Percentiles rank a stretch among this genome's conserved stretches.
phyloP scores from a whole-genome alignment of 2,329 filamentous ascomycete species.

The Westerdykella aurantiaca region DNA sequence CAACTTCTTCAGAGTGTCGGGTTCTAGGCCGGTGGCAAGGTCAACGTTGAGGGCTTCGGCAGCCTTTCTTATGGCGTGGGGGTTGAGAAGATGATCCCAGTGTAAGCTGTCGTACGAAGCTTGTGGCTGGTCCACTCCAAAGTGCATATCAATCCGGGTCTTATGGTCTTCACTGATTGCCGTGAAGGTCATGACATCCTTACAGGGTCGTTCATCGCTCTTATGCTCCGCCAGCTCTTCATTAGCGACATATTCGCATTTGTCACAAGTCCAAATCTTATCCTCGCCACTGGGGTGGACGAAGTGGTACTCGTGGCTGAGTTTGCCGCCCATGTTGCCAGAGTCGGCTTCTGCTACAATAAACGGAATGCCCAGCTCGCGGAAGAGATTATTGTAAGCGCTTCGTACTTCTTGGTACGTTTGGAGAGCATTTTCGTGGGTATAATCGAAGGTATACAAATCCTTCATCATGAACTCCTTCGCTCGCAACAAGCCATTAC shows the following conservation, averaged over 20 bases:
- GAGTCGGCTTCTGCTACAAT: slow-evolving; percentile 84
- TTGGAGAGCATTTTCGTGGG: slow-evolving; percentile 59
- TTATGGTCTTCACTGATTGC: slow-evolving; percentile 63
- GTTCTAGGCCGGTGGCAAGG: slow-evolving; percentile 64
- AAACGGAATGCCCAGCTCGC: slow-evolving; percentile 76
- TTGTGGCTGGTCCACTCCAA: slow-evolving; percentile 6
- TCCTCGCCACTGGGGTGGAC: slow-evolving; percentile 77
- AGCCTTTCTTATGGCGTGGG: slow-evolving; percentile 60
- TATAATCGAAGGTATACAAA: slow-evolving; percentile 87
- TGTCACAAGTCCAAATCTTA: slow-evolving; percentile 66
- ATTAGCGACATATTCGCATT: slow-evolving; percentile 74
- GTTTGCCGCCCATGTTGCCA: slow-evolving; percentile 87
- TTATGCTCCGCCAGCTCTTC: slow-evolving; percentile 64
- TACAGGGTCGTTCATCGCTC: neutral
- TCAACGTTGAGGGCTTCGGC: slow-evolving; percentile 46
- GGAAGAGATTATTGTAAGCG: slow-evolving; percentile 72
- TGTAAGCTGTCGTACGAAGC: neutral
- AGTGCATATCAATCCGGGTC: slow-evolving; percentile 58
- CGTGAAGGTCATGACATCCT: slow-evolving; percentile 47
- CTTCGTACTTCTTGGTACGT: slow-evolving; percentile 72
- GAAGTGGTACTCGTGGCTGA: slow-evolving; percentile 95
- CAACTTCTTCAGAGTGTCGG: slow-evolving; percentile 14
- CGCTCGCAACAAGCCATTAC: slow-evolving; percentile 79
- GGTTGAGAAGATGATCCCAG: slow-evolving; percentile 44
- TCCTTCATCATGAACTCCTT: slow-evolving; percentile 98